Conservation (phyloP, 164 flowering plant genomes). For the Piper betle region DNA sequence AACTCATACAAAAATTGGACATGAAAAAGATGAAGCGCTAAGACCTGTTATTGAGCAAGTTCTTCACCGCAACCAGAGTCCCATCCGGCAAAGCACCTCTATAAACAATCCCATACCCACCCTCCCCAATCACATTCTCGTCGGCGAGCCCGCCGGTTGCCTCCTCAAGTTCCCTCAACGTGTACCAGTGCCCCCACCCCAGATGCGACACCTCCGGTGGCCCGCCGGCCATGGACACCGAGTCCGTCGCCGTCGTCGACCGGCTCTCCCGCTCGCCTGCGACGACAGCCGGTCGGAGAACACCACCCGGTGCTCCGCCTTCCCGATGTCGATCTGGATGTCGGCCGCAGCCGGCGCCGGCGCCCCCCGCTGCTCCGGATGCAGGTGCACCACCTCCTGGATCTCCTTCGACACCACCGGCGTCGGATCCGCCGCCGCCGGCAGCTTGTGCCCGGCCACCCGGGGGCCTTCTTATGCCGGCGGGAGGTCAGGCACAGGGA, state of each 20-base stretch:
- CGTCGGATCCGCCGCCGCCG: slow-evolving; percentile 13
- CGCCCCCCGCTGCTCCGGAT: slow-evolving; percentile 20
- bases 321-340: slow-evolving; percentile 87
- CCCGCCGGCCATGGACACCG: slow-evolving; percentile 40
- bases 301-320: slow-evolving; percentile 72
- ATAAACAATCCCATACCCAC: slow-evolving; percentile 96
- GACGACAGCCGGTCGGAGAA: slow-evolving; percentile 47
- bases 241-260: slow-evolving; percentile 39
- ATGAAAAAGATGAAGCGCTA: neutral
- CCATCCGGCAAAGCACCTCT: slow-evolving; percentile 65
- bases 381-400: slow-evolving; percentile 46
- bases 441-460: neutral
- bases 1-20: neutral
- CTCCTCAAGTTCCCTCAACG: slow-evolving; percentile 78
- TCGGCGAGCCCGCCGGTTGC: slow-evolving; percentile 74
- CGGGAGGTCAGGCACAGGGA: slow-evolving; percentile 69
- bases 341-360: slow-evolving; percentile 34
- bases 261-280: slow-evolving; percentile 56
- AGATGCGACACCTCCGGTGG: slow-evolving; percentile 86
- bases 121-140: slow-evolving; percentile 98
- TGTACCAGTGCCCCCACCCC: slow-evolving; percentile 98
- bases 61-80: slow-evolving; percentile 75
- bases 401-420: slow-evolving; percentile 71
- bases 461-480: slow-evolving; percentile 23
- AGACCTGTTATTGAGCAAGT: slow-evolving; percentile 90